Evolutionary conservation across 2,329 filamentous ascomycete species (phyloP).

Genomic region (Beauveria asiatica): DNA sequence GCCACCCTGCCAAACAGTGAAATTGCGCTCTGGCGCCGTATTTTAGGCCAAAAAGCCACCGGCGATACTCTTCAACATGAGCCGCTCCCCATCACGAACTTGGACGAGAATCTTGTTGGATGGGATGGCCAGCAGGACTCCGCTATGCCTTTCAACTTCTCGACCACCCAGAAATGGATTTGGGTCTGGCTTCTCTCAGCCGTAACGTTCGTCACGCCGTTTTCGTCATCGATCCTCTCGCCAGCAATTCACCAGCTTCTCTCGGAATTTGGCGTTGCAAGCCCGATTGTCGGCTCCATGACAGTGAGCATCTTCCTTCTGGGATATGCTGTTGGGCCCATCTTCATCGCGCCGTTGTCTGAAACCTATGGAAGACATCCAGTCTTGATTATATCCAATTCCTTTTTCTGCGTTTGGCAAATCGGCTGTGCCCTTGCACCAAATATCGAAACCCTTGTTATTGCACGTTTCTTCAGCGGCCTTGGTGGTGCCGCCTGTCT

Average conservation of each 20-base stretch:
- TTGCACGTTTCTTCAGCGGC: conserved; percentile 53
- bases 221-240: conserved; percentile 13
- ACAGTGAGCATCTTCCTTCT: conserved; percentile 1
- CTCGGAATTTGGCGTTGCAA: conserved; percentile 14
- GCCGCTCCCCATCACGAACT: background rate
- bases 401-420: conserved; percentile 48
- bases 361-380: conserved; percentile 13
- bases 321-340: conserved; percentile 3
- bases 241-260: conserved; percentile 11
- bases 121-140: conserved; percentile 49
- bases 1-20: too few species aligned
- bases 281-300: background rate
- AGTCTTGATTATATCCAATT: conserved; percentile 28
- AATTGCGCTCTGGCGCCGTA: too few species aligned
- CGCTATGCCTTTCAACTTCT: conserved; percentile 58
- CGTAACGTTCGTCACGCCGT: conserved; percentile 19
- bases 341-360: background rate
- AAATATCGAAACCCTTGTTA: conserved; percentile 53
- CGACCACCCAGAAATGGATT: conserved; percentile 30
- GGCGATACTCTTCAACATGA: too few species aligned
- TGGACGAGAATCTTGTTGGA: conserved; percentile 35
- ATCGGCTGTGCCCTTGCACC: conserved; percentile 38
- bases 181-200: conserved; percentile 24
- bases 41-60: too few species aligned
- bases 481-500: conserved; percentile 54